Evolutionary conservation across 768 basidiomycete species (phyloP).

Genomic region (Trametes villosa): DNA sequence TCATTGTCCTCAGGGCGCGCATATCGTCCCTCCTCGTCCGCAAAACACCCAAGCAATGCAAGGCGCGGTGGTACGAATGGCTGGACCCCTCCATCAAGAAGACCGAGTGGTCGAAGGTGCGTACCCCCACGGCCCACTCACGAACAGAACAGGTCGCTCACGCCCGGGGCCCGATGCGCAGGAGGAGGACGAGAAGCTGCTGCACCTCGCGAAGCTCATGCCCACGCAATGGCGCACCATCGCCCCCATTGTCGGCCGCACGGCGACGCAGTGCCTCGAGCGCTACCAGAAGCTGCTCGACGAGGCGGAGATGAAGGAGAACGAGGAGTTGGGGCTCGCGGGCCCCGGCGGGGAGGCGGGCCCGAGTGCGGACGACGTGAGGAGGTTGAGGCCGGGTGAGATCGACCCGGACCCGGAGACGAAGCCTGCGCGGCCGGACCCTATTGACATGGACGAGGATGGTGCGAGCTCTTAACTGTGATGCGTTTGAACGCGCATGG

Average conservation of each 20-base stretch:
- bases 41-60: slow-evolving; percentile 99
- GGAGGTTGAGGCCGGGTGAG: slow-evolving; percentile 90
- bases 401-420: slow-evolving; percentile 99
- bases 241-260: slow-evolving; percentile 96
- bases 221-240: slow-evolving; percentile 99
- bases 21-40: slow-evolving; percentile 97
- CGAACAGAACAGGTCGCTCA: neutral
- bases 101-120: slow-evolving; percentile 98
- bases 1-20: slow-evolving; percentile 71
- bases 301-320: slow-evolving; percentile 96
- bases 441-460: slow-evolving; percentile 99
- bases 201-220: slow-evolving; percentile 98
- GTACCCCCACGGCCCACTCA: slow-evolving; percentile 21
- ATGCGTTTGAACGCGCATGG: neutral
- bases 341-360: slow-evolving; percentile 80
- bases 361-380: slow-evolving; percentile 91
- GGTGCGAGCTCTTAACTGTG: slow-evolving; percentile 49
- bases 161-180: slow-evolving; percentile 34
- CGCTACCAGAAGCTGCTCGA: slow-evolving; percentile 97
- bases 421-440: slow-evolving; percentile 96
- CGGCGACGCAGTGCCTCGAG: slow-evolving; percentile 96
- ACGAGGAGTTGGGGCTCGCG: slow-evolving; percentile 89
- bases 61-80: slow-evolving; percentile 99
- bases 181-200: slow-evolving; percentile 98
- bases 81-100: slow-evolving; percentile 99